These are phyloP conservation scores for Epichloe amarillans DNA, from an alignment of 2,329 filamentous ascomycete genomes.

Conservation along the genomic window DNA sequence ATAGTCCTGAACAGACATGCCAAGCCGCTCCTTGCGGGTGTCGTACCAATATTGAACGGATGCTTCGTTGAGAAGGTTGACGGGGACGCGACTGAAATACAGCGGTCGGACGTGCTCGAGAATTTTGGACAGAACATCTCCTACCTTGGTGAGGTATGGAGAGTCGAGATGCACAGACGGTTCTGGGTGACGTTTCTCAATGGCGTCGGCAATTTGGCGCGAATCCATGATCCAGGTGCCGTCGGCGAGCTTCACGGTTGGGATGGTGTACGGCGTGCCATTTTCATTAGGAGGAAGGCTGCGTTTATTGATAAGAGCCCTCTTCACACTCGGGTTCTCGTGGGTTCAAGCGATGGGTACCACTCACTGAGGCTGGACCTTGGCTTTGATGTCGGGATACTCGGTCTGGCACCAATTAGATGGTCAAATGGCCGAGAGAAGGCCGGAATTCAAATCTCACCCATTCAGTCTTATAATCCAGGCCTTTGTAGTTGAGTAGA, in stretches of 20 bases:
- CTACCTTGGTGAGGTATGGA: conserved; percentile 31
- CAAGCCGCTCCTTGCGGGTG: conserved; percentile 35
- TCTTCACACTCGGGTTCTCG: background rate
- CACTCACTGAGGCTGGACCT: conserved; percentile 39
- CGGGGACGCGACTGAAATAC: conserved; percentile 34
- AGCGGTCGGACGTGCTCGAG: conserved; percentile 24
- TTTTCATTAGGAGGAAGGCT: conserved; percentile 7
- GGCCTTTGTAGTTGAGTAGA: conserved; percentile 51
- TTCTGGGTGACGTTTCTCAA: conserved; percentile 46
- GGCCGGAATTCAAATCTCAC: conserved; percentile 10
- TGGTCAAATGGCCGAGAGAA: conserved; percentile 29
- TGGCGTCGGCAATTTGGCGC: conserved; percentile 38
- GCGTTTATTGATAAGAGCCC: background rate
- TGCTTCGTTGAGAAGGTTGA: conserved; percentile 33
- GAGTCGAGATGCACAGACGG: conserved; percentile 46
- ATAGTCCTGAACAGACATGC: conserved; percentile 39
- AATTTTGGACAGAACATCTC: conserved; percentile 22
- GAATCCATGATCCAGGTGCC: conserved; percentile 53
- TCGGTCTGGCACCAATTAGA: conserved; percentile 30
- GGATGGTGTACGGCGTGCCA: conserved; percentile 18
- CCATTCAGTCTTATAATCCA: conserved; percentile 55
- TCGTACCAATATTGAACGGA: conserved; percentile 41
- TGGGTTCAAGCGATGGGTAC: background rate
- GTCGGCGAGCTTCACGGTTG: conserved; percentile 40
- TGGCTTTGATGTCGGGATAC: conserved; percentile 30